Evolutionary conservation across 148 eudicot species (phyloP).

Genomic region (Oxyria digyna): DNA sequence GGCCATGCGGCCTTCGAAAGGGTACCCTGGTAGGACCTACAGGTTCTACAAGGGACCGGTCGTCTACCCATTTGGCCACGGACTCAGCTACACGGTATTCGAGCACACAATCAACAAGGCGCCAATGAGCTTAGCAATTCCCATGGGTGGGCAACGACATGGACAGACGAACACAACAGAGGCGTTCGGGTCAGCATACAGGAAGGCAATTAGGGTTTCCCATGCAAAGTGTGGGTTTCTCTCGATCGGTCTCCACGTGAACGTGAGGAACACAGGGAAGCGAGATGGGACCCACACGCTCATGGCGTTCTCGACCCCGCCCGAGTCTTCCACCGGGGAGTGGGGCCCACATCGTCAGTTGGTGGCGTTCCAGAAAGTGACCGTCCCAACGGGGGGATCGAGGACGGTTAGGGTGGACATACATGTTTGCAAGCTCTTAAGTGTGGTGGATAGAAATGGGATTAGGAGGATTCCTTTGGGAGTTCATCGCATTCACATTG

Average conservation of each 20-base stretch:
- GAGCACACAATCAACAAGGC: slow-evolving; percentile 37
- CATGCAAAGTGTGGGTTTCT: slow-evolving; percentile 53
- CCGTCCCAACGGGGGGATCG: slow-evolving; percentile 34
- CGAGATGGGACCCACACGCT: slow-evolving; percentile 73
- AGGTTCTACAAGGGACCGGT: slow-evolving; percentile 74
- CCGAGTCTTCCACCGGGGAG: slow-evolving; percentile 14
- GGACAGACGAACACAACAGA: slow-evolving; percentile 19
- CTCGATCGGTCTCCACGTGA: slow-evolving; percentile 35
- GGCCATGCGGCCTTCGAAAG: slow-evolving; percentile 66
- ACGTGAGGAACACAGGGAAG: slow-evolving; percentile 46
- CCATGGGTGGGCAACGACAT: slow-evolving; percentile 41
- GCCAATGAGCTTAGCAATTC: slow-evolving; percentile 37
- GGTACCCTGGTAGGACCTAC: slow-evolving; percentile 81
- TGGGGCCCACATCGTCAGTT: slow-evolving; percentile 77
- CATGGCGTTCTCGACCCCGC: slow-evolving; percentile 58
- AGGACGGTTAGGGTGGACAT: slow-evolving; percentile 37
- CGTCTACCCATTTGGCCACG: slow-evolving; percentile 82
- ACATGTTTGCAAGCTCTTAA: slow-evolving; percentile 70
- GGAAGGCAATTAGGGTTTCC: slow-evolving; percentile 43
- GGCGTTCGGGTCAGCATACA: neutral
- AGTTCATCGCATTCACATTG: slow-evolving; percentile 55
- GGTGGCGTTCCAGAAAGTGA: slow-evolving; percentile 61
- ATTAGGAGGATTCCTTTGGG: slow-evolving; percentile 71
- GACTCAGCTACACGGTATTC: slow-evolving; percentile 67
- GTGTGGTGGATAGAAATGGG: slow-evolving; percentile 65